Evolutionary conservation across 1,284 basidiomycete species (phyloP).

Genomic region (Pseudozyma tsukubaensis): DNA sequence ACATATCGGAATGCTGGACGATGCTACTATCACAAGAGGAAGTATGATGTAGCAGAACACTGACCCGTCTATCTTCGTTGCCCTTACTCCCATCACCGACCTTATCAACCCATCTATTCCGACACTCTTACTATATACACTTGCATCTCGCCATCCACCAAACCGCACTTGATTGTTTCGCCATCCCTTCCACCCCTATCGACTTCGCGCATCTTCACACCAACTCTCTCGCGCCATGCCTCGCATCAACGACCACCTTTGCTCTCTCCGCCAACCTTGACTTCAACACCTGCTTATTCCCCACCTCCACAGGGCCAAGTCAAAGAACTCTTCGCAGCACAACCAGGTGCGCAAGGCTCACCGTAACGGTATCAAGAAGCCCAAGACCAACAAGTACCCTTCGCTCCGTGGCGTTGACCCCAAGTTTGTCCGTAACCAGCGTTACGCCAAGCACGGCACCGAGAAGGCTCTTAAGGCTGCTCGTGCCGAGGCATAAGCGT

Average conservation of each 20-base stretch:
- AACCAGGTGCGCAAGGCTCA: slow-evolving; percentile 84
- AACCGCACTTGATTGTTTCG: not conserved
- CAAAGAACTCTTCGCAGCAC: slow-evolving; percentile 67
- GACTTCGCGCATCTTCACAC: not conserved
- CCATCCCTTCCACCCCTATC: not conserved
- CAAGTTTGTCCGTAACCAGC: slow-evolving; percentile 90
- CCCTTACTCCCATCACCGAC: too few relatives aligned
- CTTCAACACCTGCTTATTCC: not conserved
- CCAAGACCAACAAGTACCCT: slow-evolving; percentile 78
- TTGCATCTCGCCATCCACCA: too few relatives aligned
- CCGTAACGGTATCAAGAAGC: slow-evolving; percentile 78
- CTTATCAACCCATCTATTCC: too few relatives aligned
- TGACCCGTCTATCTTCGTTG: too few relatives aligned
- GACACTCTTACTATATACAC: too few relatives aligned
- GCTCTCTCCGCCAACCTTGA: too few relatives aligned
- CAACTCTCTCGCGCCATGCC: not conserved
- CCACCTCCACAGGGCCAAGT: slow-evolving; percentile 60
- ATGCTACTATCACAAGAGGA: too few relatives aligned
- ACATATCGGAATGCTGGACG: too few relatives aligned
- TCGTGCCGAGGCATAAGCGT: slow-evolving; percentile 48
- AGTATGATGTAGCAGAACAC: too few relatives aligned
- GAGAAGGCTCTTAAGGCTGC: slow-evolving; percentile 72
- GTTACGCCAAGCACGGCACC: slow-evolving; percentile 81
- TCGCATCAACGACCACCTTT: not conserved
- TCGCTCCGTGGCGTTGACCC: slow-evolving; percentile 90